phyloP scores from a whole-genome alignment of 2,329 filamentous ascomycete species.

The Trichoderma sp. region DNA sequence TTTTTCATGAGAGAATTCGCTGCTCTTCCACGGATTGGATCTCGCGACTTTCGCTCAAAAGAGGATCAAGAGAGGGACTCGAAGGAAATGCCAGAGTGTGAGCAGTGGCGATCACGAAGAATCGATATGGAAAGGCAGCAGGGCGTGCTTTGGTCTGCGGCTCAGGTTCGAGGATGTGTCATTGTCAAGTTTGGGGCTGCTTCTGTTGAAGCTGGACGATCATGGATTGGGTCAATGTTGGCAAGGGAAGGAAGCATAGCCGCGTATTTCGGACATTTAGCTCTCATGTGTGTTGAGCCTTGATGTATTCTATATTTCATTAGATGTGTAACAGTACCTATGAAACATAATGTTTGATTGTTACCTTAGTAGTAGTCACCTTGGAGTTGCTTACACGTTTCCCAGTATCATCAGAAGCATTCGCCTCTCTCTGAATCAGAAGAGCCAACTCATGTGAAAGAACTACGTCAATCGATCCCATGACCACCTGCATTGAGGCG shows the following conservation, averaged over 20 bases:
- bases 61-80: constrained; percentile 44
- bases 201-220: constrained; percentile 74
- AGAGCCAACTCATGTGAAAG: neutral
- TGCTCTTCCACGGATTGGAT: constrained; percentile 75
- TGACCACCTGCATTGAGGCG: neutral
- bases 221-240: constrained; percentile 77
- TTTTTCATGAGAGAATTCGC: constrained; percentile 81
- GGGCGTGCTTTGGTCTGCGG: constrained; percentile 77
- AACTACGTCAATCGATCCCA: neutral
- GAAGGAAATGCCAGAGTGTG: constrained; percentile 38
- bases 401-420: neutral
- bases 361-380: neutral
- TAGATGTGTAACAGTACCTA: neutral
- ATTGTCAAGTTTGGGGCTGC: constrained; percentile 87
- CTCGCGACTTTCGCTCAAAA: constrained; percentile 67
- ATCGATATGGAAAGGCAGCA: constrained; percentile 56
- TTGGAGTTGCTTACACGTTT: neutral
- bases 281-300: constrained; percentile 69
- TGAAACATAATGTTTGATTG: neutral
- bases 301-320: neutral
- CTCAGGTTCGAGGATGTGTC: constrained; percentile 75
- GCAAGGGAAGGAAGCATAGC: constrained; percentile 69
- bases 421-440: neutral
- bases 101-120: constrained; percentile 55
- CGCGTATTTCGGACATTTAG: constrained; percentile 72